Percentiles rank a stretch among this genome's conserved stretches.
These are phyloP conservation scores for Lactarius akahatsu DNA, from an alignment of 768 basidiomycete species.

Conservation along the genomic window DNA sequence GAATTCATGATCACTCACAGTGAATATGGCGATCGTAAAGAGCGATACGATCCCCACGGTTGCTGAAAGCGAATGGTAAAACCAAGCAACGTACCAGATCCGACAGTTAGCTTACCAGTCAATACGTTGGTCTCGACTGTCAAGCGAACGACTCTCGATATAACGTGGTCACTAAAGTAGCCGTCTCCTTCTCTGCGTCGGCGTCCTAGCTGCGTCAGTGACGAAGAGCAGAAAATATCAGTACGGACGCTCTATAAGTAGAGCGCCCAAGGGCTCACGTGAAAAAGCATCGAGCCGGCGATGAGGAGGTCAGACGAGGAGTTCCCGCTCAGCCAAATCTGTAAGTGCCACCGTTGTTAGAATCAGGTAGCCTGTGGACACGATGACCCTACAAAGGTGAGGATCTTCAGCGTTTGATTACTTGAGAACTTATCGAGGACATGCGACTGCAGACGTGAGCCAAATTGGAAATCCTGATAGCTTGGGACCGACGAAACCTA, in stretches of 20 bases:
- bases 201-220: neutral
- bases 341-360: too few relatives aligned
- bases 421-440: neutral
- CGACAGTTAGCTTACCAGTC: constrained; percentile 10
- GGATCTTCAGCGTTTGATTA: neutral
- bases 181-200: neutral
- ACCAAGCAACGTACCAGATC: neutral
- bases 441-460: neutral
- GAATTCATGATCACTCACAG: constrained; percentile 2
- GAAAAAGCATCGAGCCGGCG: constrained; percentile 1
- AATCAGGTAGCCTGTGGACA: neutral
- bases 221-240: neutral
- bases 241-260: too few relatives aligned
- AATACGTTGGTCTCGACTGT: constrained; percentile 23
- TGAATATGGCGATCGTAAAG: neutral
- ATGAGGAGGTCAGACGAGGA: constrained; percentile 4
- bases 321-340: constrained; percentile 7
- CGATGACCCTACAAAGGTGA: neutral
- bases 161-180: neutral
- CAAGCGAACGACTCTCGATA: constrained; percentile 8
- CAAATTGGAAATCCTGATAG: neutral
- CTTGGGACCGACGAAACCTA: neutral
- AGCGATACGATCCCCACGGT: neutral
- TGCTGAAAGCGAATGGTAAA: constrained; percentile 1
- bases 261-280: neutral